A percentile compares a stretch with the other conserved stretches of the same genome.
These are phyloP conservation scores for Physcomitrellopsis africana DNA, from an alignment of 225 moss, liverwort and hornwort species.

Conservation along the genomic window DNA sequence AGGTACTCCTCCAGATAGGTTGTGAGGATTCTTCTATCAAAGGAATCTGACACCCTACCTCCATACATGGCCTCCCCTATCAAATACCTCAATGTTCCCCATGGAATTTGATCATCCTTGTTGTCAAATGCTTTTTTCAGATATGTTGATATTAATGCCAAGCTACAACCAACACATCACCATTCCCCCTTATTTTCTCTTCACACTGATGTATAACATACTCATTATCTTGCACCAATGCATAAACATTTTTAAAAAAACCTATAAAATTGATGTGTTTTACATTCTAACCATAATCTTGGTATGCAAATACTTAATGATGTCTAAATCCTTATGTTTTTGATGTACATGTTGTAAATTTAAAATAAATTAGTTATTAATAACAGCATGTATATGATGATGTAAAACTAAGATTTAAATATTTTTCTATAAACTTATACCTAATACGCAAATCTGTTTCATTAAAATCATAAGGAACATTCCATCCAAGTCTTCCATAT, in stretches of 20 bases:
- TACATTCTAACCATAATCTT: no score
- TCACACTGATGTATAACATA: no score
- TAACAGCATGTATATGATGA: no score
- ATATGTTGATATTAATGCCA: slow-evolving; percentile 91
- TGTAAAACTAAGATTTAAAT: no score
- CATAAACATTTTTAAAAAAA: no score
- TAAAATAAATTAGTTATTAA: no score
- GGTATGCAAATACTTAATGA: no score
- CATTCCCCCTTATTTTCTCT: no score
- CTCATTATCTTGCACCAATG: no score
- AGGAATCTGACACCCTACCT: slow-evolving; percentile 89
- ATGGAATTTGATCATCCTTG: slow-evolving; percentile 92
- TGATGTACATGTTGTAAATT: no score
- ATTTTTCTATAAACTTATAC: slow-evolving; percentile 28
- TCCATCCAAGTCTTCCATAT: slow-evolving; percentile 96
- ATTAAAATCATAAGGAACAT: slow-evolving; percentile 94
- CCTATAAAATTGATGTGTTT: no score
- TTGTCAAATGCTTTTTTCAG: slow-evolving; percentile 87
- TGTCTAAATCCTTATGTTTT: no score
- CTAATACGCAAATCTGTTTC: slow-evolving; percentile 93
- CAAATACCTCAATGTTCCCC: slow-evolving; percentile 86
- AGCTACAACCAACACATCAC: slow-evolving; percentile 37
- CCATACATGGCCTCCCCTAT: slow-evolving; percentile 99
- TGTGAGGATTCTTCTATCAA: slow-evolving; percentile 80
- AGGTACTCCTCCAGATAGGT: slow-evolving; percentile 93